Evolutionary conservation across 73 alveolate species (phyloP), one percentile per base, ranked within the genome.

Genomic region (Paramecium caudatum): DNA sequence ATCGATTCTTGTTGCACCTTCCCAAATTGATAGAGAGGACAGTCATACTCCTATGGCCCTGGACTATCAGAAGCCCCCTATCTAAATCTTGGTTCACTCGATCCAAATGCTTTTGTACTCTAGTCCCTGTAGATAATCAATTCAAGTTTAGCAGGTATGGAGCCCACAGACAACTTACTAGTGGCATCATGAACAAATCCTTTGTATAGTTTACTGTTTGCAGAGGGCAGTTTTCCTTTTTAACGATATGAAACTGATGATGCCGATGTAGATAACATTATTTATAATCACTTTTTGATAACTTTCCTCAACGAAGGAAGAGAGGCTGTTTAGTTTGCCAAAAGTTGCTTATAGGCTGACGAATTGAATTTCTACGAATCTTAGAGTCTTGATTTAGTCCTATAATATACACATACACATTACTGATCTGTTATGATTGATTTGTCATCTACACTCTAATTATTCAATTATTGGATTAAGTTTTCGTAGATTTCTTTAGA

Each of bases 171-270:
- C 43, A 86, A 45, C 43, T 86, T 86, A 21, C 88, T 62, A 12
- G 92, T 49, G 12, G 92, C 92, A 63, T 86, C 92, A 62, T 78
- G 82, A 5, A 86, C 68, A 63, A 86, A 86, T 55, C 92, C 92
- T 41, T 86, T 86, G 1, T 45, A 45, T 21, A 86, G 47, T 46
- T 78, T 86, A 8, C 90, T 50, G 41, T 86, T 78, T 4, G 92
- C 88, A 8, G 88, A 74, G 6, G 88, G 88, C 43, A 74, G 34
- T 41, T 74, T 74, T 74, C 88, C 88, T 74, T 74, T 74, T 74
- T 74, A 43, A 16, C 88, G 6, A 45, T 74, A 74, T 74, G 88
- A 74, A 74, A 74, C 65, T 2, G 88, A 74, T 3, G 88, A 74
- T n/a, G 88, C 88, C 6, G 88, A 74, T 37, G 88, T 74, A 12